These are phyloP conservation scores for Boletus sp. DNA, from an alignment of 768 basidiomycete genomes.

Conservation along the genomic window DNA sequence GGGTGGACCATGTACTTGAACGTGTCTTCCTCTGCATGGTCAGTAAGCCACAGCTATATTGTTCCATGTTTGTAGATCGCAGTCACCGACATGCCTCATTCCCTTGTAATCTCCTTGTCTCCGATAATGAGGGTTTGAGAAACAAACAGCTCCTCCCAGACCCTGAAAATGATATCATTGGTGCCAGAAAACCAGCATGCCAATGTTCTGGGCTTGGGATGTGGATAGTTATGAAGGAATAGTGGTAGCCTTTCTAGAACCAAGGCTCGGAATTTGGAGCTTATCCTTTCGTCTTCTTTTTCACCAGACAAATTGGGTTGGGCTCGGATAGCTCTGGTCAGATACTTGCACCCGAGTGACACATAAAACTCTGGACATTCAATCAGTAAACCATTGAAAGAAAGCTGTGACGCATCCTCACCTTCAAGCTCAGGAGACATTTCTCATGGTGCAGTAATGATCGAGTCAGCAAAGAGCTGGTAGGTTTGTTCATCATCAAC, in stretches of 20 bases:
- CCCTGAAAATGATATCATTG: too few relatives aligned
- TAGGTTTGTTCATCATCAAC: constrained; percentile 80
- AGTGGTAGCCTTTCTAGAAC: constrained; percentile 79
- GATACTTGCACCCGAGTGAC: constrained; percentile 64
- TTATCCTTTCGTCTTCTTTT: constrained; percentile 41
- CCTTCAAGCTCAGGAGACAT: constrained; percentile 89
- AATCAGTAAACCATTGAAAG: background rate
- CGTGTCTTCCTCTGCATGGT: too few relatives aligned
- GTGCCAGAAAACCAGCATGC: constrained; percentile 50
- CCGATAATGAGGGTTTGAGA: too few relatives aligned
- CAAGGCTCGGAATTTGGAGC: constrained; percentile 49
- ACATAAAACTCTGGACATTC: constrained; percentile 61
- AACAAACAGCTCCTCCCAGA: too few relatives aligned
- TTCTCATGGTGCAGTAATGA: constrained; percentile 80
- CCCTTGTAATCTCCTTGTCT: too few relatives aligned
- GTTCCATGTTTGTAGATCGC: too few relatives aligned
- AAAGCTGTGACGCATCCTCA: constrained; percentile 20
- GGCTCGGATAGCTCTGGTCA: constrained; percentile 73
- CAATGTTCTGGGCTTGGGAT: constrained; percentile 53
- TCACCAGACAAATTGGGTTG: constrained; percentile 60
- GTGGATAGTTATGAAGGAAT: constrained; percentile 82
- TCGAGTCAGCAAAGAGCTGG: constrained; percentile 66
- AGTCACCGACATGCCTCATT: too few relatives aligned
- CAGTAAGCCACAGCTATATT: too few relatives aligned
- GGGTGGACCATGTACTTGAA: too few relatives aligned